A percentile compares a stretch with the other conserved stretches of the same genome.
Conservation (phyloP, 805 yeast species). For the Candida germanica region DNA sequence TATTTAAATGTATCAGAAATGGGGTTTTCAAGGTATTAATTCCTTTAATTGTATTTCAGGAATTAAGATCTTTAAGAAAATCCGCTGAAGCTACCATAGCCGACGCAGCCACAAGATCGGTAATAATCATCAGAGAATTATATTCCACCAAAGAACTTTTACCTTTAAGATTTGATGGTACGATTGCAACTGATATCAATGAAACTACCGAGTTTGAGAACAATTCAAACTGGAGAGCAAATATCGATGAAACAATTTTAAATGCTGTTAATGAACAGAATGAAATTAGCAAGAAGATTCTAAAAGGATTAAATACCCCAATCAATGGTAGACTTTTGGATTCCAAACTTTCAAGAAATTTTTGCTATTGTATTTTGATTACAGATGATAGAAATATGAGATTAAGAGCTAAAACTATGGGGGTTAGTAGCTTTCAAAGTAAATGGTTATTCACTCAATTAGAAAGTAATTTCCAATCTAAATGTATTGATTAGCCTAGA, state of each 20-base stretch:
- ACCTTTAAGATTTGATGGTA: constrained; percentile 68
- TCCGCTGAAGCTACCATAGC: constrained; percentile 70
- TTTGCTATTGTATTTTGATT: constrained; percentile 58
- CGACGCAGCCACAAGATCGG: constrained; percentile 79
- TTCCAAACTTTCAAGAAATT: constrained; percentile 39
- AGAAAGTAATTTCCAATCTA: constrained; percentile 44
- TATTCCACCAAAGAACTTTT: constrained; percentile 52
- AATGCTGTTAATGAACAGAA: constrained; percentile 46
- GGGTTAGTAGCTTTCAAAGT: constrained; percentile 53
- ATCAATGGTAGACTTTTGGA: constrained; percentile 19
- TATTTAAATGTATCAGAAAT: constrained; percentile 64
- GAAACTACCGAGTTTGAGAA: constrained; percentile 74
- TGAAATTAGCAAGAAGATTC: constrained; percentile 35
- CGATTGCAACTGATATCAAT: constrained; percentile 62
- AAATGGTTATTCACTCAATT: constrained; percentile 58
- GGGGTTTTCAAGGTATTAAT: constrained; percentile 58
- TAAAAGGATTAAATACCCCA: constrained; percentile 37
- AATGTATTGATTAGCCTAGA: constrained; percentile 46
- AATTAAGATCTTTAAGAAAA: constrained; percentile 64
- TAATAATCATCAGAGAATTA: constrained; percentile 67
- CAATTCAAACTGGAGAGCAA: constrained; percentile 68
- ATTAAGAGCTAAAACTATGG: constrained; percentile 57
- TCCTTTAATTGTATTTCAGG: constrained; percentile 77
- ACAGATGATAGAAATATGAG: constrained; percentile 77
- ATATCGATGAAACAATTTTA: constrained; percentile 66